Conservation (phyloP, 139 green algal genomes). For the Tetraselmis striata region DNA sequence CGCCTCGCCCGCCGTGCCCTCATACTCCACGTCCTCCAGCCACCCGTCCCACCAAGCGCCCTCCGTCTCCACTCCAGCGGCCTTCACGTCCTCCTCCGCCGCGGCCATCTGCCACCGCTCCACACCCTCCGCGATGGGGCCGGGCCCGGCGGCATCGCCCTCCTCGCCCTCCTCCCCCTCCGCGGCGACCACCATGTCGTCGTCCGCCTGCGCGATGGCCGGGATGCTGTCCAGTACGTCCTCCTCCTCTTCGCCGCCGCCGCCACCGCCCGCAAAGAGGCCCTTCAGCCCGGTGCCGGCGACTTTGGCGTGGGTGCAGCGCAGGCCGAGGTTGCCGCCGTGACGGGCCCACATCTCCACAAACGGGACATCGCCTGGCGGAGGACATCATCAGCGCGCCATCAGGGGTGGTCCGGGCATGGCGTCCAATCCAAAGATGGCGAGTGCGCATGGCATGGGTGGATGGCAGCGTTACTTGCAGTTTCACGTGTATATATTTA, state of each 20-base stretch:
- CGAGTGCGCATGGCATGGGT: too few relatives aligned
- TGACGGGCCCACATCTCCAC: constrained; percentile 8
- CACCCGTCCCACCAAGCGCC: constrained; percentile 12
- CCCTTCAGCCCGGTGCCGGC: constrained; percentile 16
- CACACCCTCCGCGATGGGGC: background rate
- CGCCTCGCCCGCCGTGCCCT: constrained; percentile 15
- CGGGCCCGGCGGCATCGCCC: background rate
- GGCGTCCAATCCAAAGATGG: background rate
- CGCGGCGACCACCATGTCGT: constrained; percentile 16
- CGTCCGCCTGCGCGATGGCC: constrained; percentile 15
- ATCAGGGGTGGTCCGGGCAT: too few relatives aligned
- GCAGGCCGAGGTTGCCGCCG: constrained; percentile 3
- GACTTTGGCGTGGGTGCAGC: constrained; percentile 10
- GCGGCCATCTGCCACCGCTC: constrained; percentile 9
- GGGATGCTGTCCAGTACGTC: constrained; percentile 17
- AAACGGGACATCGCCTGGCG: constrained; percentile 1
- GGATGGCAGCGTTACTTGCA: too few relatives aligned
- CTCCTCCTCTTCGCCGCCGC: constrained; percentile 5
- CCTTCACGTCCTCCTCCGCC: constrained; percentile 18
- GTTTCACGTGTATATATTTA: background rate
- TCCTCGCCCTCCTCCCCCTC: constrained; percentile 23
- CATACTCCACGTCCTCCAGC: constrained; percentile 18
- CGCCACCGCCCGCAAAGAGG: too few relatives aligned
- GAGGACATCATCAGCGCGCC: too few relatives aligned
- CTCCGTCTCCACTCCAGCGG: constrained; percentile 12